A percentile compares a stretch with the other conserved stretches of the same genome.
phyloP scores from a whole-genome alignment of 495 filamentous ascomycete species.

The Glonium stellatum region DNA sequence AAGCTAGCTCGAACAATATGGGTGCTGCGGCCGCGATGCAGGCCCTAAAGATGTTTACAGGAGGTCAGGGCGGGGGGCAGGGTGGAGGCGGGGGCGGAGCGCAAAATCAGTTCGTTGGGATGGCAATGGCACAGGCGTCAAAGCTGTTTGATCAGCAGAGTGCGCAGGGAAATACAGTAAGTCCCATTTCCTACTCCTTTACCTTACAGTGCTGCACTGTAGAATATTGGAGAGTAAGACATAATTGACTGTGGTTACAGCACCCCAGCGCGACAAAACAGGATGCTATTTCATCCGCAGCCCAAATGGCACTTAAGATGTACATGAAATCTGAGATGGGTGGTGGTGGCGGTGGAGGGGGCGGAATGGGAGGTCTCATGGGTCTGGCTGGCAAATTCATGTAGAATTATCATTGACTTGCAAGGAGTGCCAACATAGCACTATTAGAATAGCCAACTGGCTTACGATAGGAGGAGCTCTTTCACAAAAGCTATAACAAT shows the following conservation, averaged over 20 bases:
- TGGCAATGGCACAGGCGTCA: constrained; percentile 62
- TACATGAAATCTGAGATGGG: constrained; percentile 54
- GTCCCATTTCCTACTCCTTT: constrained; percentile 26
- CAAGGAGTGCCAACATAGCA: too few relatives aligned
- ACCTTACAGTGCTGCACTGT: neutral
- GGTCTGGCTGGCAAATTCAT: constrained; percentile 51
- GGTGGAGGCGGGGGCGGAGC: constrained; percentile 35
- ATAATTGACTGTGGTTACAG: constrained; percentile 16
- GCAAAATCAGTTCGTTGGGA: constrained; percentile 57
- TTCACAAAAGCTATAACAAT: too few relatives aligned
- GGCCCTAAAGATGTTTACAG: constrained; percentile 60
- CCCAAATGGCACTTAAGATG: constrained; percentile 63
- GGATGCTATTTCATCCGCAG: constrained; percentile 52
- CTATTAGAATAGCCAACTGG: too few relatives aligned
- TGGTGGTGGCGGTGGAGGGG: constrained; percentile 44
- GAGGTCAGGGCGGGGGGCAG: constrained; percentile 27
- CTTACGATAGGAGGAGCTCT: too few relatives aligned
- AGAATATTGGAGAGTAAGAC: neutral
- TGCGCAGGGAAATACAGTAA: constrained; percentile 43
- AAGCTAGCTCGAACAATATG: constrained; percentile 35
- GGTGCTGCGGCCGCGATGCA: constrained; percentile 61
- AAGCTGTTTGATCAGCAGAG: constrained; percentile 60
- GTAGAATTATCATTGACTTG: too few relatives aligned
- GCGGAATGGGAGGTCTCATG: constrained; percentile 44
- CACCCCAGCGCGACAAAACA: constrained; percentile 48